Conservation (phyloP, 2,329 filamentous ascomycete species). For the Nemania abortiva region DNA sequence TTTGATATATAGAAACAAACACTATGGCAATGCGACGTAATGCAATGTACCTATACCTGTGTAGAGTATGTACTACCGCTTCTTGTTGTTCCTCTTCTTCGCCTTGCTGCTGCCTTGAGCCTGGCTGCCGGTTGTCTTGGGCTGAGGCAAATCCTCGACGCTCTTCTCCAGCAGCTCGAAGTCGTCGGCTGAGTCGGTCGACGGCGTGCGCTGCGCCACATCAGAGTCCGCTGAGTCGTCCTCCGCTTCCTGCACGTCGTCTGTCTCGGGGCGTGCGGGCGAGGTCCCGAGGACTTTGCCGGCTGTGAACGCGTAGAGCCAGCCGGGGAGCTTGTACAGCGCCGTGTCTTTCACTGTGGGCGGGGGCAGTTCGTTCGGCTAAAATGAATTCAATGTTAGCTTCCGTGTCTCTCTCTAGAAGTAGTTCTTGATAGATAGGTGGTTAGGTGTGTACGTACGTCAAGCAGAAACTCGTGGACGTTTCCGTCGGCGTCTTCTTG, state of each 20-base stretch:
- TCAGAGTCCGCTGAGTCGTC: constrained; percentile 62
- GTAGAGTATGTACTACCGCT: constrained; percentile 58
- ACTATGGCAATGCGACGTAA: not conserved
- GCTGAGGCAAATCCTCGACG: constrained; percentile 65
- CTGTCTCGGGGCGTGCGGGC: constrained; percentile 52
- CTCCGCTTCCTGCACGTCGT: constrained; percentile 49
- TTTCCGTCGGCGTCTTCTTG: constrained; percentile 89
- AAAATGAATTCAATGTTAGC: constrained; percentile 27
- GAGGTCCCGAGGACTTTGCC: constrained; percentile 60
- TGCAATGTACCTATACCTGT: not conserved
- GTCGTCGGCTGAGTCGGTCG: constrained; percentile 70
- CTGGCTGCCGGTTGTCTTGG: constrained; percentile 62
- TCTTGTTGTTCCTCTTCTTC: constrained; percentile 68
- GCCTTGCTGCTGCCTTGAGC: constrained; percentile 54
- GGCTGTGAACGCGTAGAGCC: constrained; percentile 71
- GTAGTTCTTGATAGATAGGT: no score
- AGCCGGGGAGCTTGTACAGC: constrained; percentile 81
- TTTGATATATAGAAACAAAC: no score
- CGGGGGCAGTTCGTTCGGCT: constrained; percentile 82
- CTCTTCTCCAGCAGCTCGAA: constrained; percentile 74
- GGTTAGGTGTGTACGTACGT: constrained; percentile 69
- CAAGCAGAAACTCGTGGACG: constrained; percentile 84
- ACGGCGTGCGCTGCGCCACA: constrained; percentile 64
- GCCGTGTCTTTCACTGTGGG: constrained; percentile 87
- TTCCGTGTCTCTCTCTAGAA: not conserved